Evolutionary conservation across 2,329 filamentous ascomycete species (phyloP).

Genomic region (Pyrenophora graminea): DNA sequence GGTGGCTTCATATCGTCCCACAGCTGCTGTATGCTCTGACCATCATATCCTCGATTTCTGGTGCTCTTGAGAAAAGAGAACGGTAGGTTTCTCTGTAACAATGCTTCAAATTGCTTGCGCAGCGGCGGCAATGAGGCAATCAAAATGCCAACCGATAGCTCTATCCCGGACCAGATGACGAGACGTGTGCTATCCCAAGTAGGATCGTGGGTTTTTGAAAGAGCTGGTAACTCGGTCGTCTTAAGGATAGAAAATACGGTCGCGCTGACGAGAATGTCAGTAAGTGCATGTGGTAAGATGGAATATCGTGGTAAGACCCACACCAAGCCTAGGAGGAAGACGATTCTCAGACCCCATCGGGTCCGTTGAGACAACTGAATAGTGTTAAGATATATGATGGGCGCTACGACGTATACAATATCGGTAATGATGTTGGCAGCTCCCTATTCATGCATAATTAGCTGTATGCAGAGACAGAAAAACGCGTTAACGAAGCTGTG

Average conservation of each 20-base stretch:
- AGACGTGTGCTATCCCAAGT: slow-evolving; percentile 30
- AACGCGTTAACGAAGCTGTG: too few relatives aligned
- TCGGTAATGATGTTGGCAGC: slow-evolving; percentile 36
- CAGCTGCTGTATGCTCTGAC: too few relatives aligned
- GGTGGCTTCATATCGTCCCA: too few relatives aligned
- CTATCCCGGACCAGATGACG: slow-evolving; percentile 29
- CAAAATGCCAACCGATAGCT: slow-evolving; percentile 32
- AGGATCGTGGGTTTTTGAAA: slow-evolving; percentile 25
- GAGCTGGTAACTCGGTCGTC: slow-evolving; percentile 21
- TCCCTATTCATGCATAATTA: slow-evolving; percentile 8
- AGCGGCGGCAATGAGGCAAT: slow-evolving; percentile 31
- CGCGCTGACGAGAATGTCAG: slow-evolving; percentile 14
- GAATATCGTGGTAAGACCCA: slow-evolving; percentile 9
- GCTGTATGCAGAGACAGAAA: too few relatives aligned
- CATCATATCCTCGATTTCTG: too few relatives aligned
- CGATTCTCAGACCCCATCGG: slow-evolving; percentile 30
- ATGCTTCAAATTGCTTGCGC: slow-evolving; percentile 31
- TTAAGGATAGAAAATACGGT: slow-evolving; percentile 33
- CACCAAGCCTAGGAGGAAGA: slow-evolving; percentile 35
- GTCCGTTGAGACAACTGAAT: slow-evolving; percentile 32
- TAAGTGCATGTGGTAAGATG: too few relatives aligned
- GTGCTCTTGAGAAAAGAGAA: slow-evolving; percentile 12
- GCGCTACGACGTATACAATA: slow-evolving; percentile 32
- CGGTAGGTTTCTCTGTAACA: slow-evolving; percentile 25
- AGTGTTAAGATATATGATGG: slow-evolving; percentile 31